Conservation (phyloP, 179 eudicot genomes). For the Drosera spatulata region DNA sequence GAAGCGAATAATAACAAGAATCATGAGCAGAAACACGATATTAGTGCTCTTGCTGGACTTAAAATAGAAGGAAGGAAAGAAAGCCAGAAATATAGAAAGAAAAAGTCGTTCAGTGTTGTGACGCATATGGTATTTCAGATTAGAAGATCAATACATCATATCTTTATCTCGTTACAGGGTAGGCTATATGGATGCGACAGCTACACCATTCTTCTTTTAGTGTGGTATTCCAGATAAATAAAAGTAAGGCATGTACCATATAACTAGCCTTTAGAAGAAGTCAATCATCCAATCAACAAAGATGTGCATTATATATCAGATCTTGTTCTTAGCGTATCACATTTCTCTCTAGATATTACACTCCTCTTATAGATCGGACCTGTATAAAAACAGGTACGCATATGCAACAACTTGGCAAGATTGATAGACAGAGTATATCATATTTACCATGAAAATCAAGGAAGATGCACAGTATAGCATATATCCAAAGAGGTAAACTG, state of each 20-base stretch:
- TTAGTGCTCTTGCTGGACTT: conserved; percentile 14
- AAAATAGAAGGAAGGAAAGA: conserved; percentile 68
- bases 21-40: background rate
- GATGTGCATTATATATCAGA: background rate
- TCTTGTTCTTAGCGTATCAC: no score
- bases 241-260: no score
- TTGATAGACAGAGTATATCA: background rate
- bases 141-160: background rate
- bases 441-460: conserved; percentile 69
- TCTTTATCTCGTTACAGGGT: no score
- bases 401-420: background rate
- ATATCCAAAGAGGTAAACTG: conserved; percentile 85
- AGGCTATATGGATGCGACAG: no score
- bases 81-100: conserved; percentile 43
- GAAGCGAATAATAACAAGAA: conserved; percentile 1
- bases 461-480: conserved; percentile 46
- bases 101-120: background rate
- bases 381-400: background rate
- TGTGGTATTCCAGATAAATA: no score
- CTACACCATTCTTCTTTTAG: no score
- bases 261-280: no score
- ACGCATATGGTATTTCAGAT: background rate
- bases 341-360: no score
- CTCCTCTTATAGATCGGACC: no score
- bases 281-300: no score